Conservation (phyloP, 345 rosid species). For the Brassica incana region DNA sequence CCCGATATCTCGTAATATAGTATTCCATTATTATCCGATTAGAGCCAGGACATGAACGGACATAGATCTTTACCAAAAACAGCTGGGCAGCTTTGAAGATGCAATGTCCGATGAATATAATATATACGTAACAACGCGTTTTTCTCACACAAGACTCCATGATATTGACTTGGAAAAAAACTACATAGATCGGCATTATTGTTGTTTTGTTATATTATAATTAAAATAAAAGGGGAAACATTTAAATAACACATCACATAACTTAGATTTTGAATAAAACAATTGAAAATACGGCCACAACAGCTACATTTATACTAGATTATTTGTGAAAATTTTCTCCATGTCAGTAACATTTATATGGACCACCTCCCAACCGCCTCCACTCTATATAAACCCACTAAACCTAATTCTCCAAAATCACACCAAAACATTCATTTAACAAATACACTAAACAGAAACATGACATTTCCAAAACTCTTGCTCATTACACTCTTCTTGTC, state of each 20-base stretch:
- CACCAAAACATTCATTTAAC: not conserved
- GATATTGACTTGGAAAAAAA: slow-evolving; percentile 22
- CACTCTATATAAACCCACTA: slow-evolving; percentile 29
- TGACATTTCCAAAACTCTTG: slow-evolving; percentile 22
- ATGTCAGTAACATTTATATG: not conserved
- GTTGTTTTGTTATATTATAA: slow-evolving; percentile 18
- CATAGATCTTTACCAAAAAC: slow-evolving; percentile 28
- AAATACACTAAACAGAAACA: not conserved
- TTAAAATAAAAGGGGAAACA: not conserved
- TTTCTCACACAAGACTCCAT: slow-evolving; percentile 30
- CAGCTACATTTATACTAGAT: slow-evolving; percentile 7
- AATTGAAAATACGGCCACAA: not conserved
- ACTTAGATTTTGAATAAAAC: not conserved
- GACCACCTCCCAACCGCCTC: slow-evolving; percentile 23
- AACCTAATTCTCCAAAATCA: slow-evolving; percentile 29
- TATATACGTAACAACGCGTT: slow-evolving; percentile 37
- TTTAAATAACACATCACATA: not conserved
- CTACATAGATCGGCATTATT: slow-evolving; percentile 1
- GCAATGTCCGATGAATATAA: slow-evolving; percentile 21
- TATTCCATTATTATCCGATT: slow-evolving; percentile 1
- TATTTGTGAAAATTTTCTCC: not conserved
- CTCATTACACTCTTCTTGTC: slow-evolving; percentile 33
- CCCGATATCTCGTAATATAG: not conserved
- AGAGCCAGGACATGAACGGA: slow-evolving; percentile 6
- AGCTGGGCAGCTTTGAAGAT: slow-evolving; percentile 36